Conservation (phyloP, 2,329 filamentous ascomycete genomes). For the Fusarium sp. region DNA sequence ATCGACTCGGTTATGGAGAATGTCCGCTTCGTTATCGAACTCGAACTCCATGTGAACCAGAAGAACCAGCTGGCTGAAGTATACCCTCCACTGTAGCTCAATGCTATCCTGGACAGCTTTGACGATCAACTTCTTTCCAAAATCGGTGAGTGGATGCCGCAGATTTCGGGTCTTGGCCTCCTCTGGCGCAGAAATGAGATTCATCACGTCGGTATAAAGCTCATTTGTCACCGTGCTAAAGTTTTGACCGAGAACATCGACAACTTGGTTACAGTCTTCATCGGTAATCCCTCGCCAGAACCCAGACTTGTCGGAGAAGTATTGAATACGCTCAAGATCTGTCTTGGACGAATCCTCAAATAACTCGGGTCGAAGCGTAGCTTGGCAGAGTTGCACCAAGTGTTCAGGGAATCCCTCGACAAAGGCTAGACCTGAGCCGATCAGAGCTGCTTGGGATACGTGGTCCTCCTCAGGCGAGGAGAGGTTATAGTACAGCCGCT, state of each 20-base stretch:
- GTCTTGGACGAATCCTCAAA: constrained; percentile 78
- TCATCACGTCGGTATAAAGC: constrained; percentile 64
- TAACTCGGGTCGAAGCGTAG: constrained; percentile 76
- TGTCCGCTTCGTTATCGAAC: constrained; percentile 77
- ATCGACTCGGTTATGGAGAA: constrained; percentile 67
- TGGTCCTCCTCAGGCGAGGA: constrained; percentile 63
- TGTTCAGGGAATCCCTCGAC: constrained; percentile 75
- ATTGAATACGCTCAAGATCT: constrained; percentile 78
- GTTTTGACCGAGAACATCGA: constrained; percentile 73
- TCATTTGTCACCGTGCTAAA: constrained; percentile 68
- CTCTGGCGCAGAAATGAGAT: constrained; percentile 58
- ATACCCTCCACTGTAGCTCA: constrained; percentile 75
- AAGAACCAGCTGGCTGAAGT: constrained; percentile 85
- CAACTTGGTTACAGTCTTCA: constrained; percentile 79
- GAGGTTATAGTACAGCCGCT: constrained; percentile 78
- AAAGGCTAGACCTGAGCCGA: constrained; percentile 77
- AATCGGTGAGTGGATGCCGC: constrained; percentile 71
- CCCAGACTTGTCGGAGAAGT: constrained; percentile 80
- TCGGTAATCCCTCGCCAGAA: constrained; percentile 84
- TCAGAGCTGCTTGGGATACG: constrained; percentile 67
- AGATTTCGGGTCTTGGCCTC: constrained; percentile 60
- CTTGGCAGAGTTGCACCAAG: constrained; percentile 74
- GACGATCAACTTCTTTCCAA: constrained; percentile 80
- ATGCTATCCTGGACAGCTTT: constrained; percentile 83
- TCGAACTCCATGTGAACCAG: constrained; percentile 89